Evolutionary conservation across 2,329 filamentous ascomycete species (phyloP), one percentile per base, ranked within the genome.

Genomic region (Fusarium sp.): DNA sequence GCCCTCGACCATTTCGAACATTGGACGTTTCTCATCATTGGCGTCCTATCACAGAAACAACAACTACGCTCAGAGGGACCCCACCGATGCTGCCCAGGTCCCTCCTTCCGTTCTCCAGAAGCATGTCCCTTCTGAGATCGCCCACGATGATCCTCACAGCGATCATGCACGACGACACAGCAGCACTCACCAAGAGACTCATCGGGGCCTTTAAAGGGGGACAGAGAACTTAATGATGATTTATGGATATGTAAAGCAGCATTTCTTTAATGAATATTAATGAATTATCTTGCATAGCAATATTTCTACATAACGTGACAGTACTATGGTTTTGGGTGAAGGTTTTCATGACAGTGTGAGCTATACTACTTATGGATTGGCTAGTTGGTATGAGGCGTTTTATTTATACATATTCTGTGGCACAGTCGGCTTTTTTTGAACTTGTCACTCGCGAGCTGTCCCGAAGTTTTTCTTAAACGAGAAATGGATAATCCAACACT

Each of bases 61-160:
- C 46, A 38, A 69, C 27, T 67, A 55, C 32, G 58, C 67, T 8
- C 38, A 74, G 53, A 80, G 80, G 67, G 87, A 89, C 49, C 87
- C 87, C 7, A 85, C 82, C 20, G 87, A 89, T 67, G 87, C 88
- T 3, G 80, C 87, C 0, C 87, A 89, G 74, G 87, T 89, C 0
- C 87, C 87, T 3, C 87, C 88, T 8, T 89, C 87, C 4, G 83
- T 86, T 1, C 48, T 90, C 64, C 80, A 80, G 52, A 79, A 84
- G 73, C 81, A 85, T 48, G 67, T 88, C 40, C 87, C 79, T 3
- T 85, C 86, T 1, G 57, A 75, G 2, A 75, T 87, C n/a, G 78
- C 81, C 48, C 86, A 88, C 56, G 82, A 78, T 3, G 83, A 87
- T 41, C 69, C 74, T 7, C 38, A 56, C 1, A 84, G 88, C 56